phyloP scores from a whole-genome alignment of 345 rosid species.

The Cardamine chenopodiifolia region DNA sequence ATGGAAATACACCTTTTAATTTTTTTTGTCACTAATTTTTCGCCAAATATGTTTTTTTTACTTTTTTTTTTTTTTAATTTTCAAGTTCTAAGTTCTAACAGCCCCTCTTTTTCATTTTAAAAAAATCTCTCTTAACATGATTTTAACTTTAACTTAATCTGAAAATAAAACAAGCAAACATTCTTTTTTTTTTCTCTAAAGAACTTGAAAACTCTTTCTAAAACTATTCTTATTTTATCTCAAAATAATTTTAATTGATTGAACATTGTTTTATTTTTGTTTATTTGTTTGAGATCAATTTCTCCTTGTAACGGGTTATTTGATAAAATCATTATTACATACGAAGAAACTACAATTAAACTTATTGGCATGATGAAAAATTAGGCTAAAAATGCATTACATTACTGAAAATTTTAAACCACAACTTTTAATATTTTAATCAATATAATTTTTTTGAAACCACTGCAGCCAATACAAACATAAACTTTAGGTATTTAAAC shows the following conservation, averaged over 20 bases:
- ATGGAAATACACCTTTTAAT: slow-evolving; percentile 15
- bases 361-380: no score
- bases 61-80: neutral
- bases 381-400: neutral
- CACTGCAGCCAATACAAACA: neutral
- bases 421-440: neutral
- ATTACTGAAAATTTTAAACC: neutral
- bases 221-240: neutral
- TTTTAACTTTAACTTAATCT: neutral
- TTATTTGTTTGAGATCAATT: neutral
- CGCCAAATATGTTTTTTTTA: neutral
- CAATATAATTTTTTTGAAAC: neutral
- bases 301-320: neutral
- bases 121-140: no score
- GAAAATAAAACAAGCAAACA: neutral
- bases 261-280: neutral
- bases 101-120: neutral
- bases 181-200: neutral
- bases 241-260: neutral
- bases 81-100: neutral
- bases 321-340: neutral
- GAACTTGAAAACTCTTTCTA: neutral
- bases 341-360: no score
- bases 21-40: slow-evolving; percentile 13
- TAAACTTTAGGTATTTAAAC: neutral